These are phyloP conservation scores for Pogostemon cablin DNA, from an alignment of 257 asterid genomes.

Conservation along the genomic window DNA sequence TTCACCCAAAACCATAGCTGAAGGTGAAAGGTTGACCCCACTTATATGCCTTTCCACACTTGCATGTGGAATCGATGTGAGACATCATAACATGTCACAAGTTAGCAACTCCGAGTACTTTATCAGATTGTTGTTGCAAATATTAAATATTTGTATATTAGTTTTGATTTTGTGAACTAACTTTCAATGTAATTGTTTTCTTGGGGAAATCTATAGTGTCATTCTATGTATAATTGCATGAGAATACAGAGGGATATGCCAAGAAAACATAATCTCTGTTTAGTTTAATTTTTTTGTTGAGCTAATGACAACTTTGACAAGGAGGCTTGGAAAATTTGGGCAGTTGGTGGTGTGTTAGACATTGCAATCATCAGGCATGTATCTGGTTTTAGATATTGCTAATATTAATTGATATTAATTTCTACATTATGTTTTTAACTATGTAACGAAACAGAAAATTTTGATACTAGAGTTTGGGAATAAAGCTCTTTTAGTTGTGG, in stretches of 20 bases:
- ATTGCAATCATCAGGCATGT: not conserved
- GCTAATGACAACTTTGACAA: not conserved
- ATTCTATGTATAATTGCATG: not conserved
- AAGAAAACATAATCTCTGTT: not conserved
- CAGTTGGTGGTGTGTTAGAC: not conserved
- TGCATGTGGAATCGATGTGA: no score
- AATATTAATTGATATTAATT: not conserved
- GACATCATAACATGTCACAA: not conserved
- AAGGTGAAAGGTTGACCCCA: no score
- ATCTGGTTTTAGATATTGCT: not conserved
- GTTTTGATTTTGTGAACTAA: not conserved
- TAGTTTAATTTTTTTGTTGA: conserved; percentile 18
- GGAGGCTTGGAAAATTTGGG: not conserved
- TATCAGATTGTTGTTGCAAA: not conserved
- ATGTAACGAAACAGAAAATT: not conserved
- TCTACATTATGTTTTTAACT: not conserved
- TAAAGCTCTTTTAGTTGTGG: no score
- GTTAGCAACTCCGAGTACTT: not conserved
- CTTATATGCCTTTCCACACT: no score
- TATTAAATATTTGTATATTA: not conserved
- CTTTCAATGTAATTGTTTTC: conserved; percentile 17
- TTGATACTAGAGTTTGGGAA: not conserved
- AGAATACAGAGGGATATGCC: not conserved
- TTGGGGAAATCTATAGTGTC: not conserved
- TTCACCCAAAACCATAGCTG: no score